phyloP scores from a whole-genome alignment of 163 green algal species.

The Chlorella variabilis region DNA sequence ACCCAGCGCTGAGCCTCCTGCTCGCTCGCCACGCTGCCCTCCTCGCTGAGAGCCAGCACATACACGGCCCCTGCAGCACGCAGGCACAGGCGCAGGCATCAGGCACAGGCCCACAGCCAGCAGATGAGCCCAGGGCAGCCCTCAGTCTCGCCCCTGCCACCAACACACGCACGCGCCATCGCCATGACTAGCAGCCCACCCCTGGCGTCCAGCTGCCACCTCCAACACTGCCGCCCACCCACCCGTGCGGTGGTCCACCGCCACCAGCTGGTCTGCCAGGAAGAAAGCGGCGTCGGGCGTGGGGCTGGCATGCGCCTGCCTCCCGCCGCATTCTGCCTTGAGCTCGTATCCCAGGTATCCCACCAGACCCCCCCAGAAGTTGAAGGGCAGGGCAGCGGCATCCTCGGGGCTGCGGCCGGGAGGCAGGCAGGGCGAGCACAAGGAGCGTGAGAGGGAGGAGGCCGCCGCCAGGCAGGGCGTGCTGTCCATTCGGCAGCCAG shows the following conservation, averaged over 20 bases:
- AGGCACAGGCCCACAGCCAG: neutral
- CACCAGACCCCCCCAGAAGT: conserved; percentile 95
- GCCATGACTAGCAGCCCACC: too few relatives aligned
- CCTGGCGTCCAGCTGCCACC: too few relatives aligned
- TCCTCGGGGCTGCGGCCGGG: conserved; percentile 31
- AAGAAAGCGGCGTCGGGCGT: conserved; percentile 89
- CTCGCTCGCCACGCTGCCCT: neutral
- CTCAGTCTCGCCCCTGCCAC: too few relatives aligned
- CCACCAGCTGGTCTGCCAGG: conserved; percentile 89
- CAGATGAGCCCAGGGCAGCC: too few relatives aligned
- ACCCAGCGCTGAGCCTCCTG: conserved; percentile 27
- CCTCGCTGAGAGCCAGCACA: conserved; percentile 64
- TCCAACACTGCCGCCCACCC: too few relatives aligned
- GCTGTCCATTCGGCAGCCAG: too few relatives aligned
- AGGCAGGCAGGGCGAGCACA: too few relatives aligned
- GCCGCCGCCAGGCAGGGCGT: too few relatives aligned
- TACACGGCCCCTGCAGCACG: conserved; percentile 66
- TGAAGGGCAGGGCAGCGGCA: conserved; percentile 82
- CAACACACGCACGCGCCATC: too few relatives aligned
- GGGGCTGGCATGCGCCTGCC: conserved; percentile 34
- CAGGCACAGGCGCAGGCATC: neutral
- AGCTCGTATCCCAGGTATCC: conserved; percentile 97
- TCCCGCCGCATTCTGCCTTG: conserved; percentile 77
- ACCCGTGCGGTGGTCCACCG: conserved; percentile 78
- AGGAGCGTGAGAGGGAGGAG: neutral